Conservation (phyloP, 1,139 yeast genomes). For the Yamadazyma membranifaciens region DNA sequence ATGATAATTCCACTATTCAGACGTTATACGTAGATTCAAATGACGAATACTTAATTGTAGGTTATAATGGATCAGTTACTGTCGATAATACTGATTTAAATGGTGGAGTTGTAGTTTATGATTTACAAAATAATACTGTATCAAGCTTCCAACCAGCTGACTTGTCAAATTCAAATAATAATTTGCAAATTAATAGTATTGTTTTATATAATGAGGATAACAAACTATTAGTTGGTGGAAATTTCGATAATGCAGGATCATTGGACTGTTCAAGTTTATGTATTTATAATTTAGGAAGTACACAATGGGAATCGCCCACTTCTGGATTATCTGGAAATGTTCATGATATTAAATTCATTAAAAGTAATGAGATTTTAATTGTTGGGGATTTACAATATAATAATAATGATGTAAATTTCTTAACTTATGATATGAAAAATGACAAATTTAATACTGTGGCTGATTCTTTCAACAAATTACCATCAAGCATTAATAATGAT, state of each 20-base stretch:
- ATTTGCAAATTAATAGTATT: conserved; percentile 50
- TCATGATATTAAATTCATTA: conserved; percentile 52
- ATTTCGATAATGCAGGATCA: conserved; percentile 60
- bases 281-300: conserved; percentile 56
- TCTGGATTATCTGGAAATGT: conserved; percentile 50
- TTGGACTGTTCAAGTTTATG: conserved; percentile 65
- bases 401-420: conserved; percentile 34
- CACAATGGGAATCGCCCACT: conserved; percentile 54
- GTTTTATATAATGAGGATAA: conserved; percentile 49
- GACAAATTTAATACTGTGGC: conserved; percentile 21
- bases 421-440: conserved; percentile 51
- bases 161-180: conserved; percentile 22
- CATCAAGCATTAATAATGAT: conserved; percentile 24
- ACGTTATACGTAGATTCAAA: conserved; percentile 41
- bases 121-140: conserved; percentile 39
- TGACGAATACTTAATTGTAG: conserved; percentile 43
- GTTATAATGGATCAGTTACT: conserved; percentile 47
- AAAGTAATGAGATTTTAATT: conserved; percentile 50
- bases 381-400: conserved; percentile 59
- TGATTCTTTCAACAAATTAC: conserved; percentile 23
- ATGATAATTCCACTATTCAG: conserved; percentile 33
- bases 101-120: conserved; percentile 53
- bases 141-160: conserved; percentile 49
- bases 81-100: conserved; percentile 21
- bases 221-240: conserved; percentile 73